Conservation (phyloP, 2,329 filamentous ascomycete genomes). For the Diaporthe ilicicola region DNA sequence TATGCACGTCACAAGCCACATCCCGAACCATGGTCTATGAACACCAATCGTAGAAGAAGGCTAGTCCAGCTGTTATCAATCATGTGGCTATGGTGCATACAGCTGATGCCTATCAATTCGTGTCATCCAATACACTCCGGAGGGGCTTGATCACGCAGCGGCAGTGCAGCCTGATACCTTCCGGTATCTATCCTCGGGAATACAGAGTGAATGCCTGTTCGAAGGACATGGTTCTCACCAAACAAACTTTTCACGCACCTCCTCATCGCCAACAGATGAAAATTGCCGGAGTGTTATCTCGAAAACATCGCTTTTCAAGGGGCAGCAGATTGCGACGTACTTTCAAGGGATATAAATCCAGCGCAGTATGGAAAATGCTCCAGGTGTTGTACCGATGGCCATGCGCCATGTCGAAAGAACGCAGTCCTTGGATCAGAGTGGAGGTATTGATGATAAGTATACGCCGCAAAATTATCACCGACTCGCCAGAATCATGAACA, state of each 20-base stretch:
- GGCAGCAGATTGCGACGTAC: background rate
- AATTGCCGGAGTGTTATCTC: too few relatives aligned
- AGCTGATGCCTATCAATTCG: too few relatives aligned
- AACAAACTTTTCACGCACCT: too few relatives aligned
- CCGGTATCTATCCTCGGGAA: too few relatives aligned
- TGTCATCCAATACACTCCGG: too few relatives aligned
- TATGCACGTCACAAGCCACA: background rate
- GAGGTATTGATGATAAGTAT: background rate
- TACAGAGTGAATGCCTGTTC: too few relatives aligned
- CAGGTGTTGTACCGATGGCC: background rate
- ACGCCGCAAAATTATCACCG: background rate
- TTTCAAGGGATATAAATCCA: background rate
- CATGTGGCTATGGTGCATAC: background rate
- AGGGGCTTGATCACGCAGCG: too few relatives aligned
- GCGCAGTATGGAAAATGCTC: background rate
- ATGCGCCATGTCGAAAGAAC: background rate
- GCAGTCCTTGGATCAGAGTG: background rate
- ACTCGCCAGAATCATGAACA: background rate
- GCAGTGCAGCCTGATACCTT: too few relatives aligned
- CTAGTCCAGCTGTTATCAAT: background rate
- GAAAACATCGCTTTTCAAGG: too few relatives aligned
- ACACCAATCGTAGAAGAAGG: background rate
- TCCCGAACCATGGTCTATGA: background rate
- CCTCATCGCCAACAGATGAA: too few relatives aligned
- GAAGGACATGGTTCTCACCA: too few relatives aligned